Conservation (phyloP, 208 protist genomes). For the Novymonas esmeraldas region DNA sequence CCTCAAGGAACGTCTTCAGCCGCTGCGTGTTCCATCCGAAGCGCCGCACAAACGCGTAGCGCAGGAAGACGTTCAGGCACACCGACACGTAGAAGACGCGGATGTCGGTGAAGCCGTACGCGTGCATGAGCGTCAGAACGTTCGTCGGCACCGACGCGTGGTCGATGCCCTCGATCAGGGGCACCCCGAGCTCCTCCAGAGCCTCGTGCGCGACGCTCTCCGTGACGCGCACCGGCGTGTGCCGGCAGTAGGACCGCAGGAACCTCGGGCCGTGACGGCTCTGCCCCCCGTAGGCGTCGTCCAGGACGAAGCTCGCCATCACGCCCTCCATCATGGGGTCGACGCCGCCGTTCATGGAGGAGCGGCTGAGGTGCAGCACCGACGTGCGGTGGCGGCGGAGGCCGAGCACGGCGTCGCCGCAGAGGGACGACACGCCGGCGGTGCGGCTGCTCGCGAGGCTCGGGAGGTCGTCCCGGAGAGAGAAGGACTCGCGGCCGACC, state of each 20-base stretch:
- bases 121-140: conserved; percentile 20
- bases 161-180: conserved; percentile 46
- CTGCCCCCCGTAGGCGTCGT: conserved; percentile 7
- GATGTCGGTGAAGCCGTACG: conserved; percentile 15
- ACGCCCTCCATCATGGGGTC: conserved; percentile 28
- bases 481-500: conserved; percentile 9
- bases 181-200: conserved; percentile 40
- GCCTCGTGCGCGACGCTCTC: conserved; percentile 33
- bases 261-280: conserved; percentile 41
- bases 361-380: conserved; percentile 36
- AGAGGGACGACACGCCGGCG: conserved; percentile 14
- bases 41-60: conserved; percentile 58
- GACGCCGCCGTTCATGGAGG: conserved; percentile 29
- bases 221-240: conserved; percentile 39
- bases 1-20: conserved; percentile 50
- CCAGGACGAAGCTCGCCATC: conserved; percentile 35
- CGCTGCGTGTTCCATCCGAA: conserved; percentile 50
- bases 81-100: conserved; percentile 39
- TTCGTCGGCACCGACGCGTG: conserved; percentile 16
- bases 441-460: conserved; percentile 24
- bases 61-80: conserved; percentile 67
- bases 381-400: conserved; percentile 15
- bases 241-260: conserved; percentile 42
- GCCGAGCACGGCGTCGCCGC: conserved; percentile 6
- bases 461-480: conserved; percentile 21